Evolutionary conservation across 441 rosid genomes (phyloP).

Genomic region (Bocquillonia castaneifolia): DNA sequence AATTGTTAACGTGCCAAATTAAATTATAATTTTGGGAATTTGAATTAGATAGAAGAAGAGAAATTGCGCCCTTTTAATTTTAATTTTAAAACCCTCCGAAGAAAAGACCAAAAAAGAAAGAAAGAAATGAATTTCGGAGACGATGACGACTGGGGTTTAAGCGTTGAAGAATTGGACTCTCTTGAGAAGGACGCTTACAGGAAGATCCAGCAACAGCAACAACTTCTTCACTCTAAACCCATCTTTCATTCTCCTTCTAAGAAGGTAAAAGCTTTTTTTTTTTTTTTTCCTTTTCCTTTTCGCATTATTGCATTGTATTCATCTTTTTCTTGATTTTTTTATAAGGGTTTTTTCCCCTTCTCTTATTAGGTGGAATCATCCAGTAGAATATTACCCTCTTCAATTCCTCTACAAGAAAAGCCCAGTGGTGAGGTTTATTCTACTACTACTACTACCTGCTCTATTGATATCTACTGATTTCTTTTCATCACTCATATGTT

Average conservation of each 20-base stretch:
- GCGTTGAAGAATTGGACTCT: slow-evolving; percentile 67
- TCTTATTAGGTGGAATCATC: slow-evolving; percentile 39
- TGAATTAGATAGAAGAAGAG: no score
- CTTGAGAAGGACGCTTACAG: slow-evolving; percentile 73
- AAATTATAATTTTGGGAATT: no score
- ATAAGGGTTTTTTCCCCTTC: neutral
- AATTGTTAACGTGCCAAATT: no score
- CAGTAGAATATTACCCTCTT: slow-evolving; percentile 32
- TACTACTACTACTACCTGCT: neutral
- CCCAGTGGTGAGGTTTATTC: slow-evolving; percentile 39
- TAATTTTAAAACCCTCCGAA: no score
- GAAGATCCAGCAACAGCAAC: slow-evolving; percentile 27
- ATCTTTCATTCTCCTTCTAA: slow-evolving; percentile 22
- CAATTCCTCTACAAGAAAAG: slow-evolving; percentile 23
- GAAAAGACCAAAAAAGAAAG: no score
- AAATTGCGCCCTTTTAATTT: no score
- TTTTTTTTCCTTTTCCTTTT: neutral
- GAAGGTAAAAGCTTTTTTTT: slow-evolving; percentile 23
- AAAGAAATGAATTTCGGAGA: slow-evolving; percentile 46
- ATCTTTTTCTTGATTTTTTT: neutral
- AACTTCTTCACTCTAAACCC: slow-evolving; percentile 9
- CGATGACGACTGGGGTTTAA: slow-evolving; percentile 77
- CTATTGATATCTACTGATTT: neutral
- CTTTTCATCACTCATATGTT: neutral
- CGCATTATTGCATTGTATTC: neutral